Evolutionary conservation across 371 early-diverging fungal species (phyloP), one percentile per base, ranked within the genome.

Genomic region (Rhizopus delemar): DNA sequence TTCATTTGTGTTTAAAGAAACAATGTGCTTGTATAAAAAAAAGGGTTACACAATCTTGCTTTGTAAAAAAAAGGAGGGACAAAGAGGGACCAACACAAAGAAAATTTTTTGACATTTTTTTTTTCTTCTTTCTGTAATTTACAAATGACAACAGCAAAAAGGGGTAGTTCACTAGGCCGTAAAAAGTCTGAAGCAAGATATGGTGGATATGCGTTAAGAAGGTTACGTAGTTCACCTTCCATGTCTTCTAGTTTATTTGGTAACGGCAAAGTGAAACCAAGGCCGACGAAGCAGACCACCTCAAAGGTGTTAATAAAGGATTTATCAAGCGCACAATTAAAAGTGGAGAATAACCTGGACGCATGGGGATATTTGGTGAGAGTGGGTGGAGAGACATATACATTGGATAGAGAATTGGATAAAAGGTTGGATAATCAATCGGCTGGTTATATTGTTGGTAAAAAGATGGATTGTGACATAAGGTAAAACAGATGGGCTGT

Each of bases 311-410:
- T 48, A 29, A 15, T 48, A 5, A 48, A 28, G 31, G 48, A 48
- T 29, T 9, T 29, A 29, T 29, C 29, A 28, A 48, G 29, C 8
- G 22, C 15, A 2, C 16, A 48, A 15, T 12, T 48, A 5, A 48
- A 48, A 29, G 48, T 48, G 8, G 48, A 48, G 28, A 15, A 48
- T 5, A 48, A 28, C 12, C 7, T 8, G 7, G 46, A 29, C 5
- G 57, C 63, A 12, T 62, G 63, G 63, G 63, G 63, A 0, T 62
- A 46, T 52, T 46, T 62, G 0, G 52, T 62, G 28, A 31, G 38
- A 45, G 35, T 32, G 9, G 28, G 51, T n/a, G 29, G 51, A 12
- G 22, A 36, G 29, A 45, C 45, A 4, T 51, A 51, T 13, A 51
- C 43, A 4, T 51, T 62, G 32, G 51, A 51, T 51, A 51, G 39